Percentiles rank a stretch among this genome's conserved stretches.
phyloP scores from a whole-genome alignment of 345 rosid genomes.

The Melaleuca alternifolia region DNA sequence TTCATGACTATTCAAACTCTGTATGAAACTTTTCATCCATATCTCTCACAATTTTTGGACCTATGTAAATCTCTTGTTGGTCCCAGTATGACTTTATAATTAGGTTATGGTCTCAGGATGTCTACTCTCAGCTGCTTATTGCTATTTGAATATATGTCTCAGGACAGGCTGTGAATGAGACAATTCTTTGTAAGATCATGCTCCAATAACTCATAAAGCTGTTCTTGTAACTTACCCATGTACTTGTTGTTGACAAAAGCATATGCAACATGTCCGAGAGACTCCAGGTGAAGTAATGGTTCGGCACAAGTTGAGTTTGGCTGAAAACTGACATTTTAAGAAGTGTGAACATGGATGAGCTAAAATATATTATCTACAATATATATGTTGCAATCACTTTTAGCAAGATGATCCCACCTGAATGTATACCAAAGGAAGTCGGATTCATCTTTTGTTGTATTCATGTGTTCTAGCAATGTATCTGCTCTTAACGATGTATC shows the following conservation, averaged over 20 bases:
- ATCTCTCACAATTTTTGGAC: not conserved
- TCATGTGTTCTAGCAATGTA: slow-evolving; percentile 58
- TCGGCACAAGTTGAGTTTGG: slow-evolving; percentile 35
- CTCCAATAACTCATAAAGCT: not conserved
- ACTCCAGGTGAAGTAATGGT: slow-evolving; percentile 46
- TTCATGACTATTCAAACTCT: not conserved
- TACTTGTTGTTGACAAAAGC: slow-evolving; percentile 44
- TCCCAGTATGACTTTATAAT: not conserved
- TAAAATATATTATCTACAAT: not conserved
- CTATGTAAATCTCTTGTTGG: not conserved
- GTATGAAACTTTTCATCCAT: not conserved
- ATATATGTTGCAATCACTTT: not conserved
- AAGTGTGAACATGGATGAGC: not conserved
- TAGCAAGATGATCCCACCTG: slow-evolving; percentile 26
- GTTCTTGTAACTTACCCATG: slow-evolving; percentile 23
- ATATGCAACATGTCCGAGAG: slow-evolving; percentile 63
- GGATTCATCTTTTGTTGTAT: slow-evolving; percentile 56
- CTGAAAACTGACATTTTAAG: slow-evolving; percentile 29
- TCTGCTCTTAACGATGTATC: slow-evolving; percentile 33
- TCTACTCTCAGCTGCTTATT: not conserved
- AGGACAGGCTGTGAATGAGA: not conserved
- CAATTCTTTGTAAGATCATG: not conserved
- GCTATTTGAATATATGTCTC: not conserved
- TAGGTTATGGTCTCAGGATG: not conserved
- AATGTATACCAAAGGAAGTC: slow-evolving; percentile 88